phyloP scores from a whole-genome alignment of 192 early-diverging fungal genomes.

The Rhizophlyctis rosea region DNA sequence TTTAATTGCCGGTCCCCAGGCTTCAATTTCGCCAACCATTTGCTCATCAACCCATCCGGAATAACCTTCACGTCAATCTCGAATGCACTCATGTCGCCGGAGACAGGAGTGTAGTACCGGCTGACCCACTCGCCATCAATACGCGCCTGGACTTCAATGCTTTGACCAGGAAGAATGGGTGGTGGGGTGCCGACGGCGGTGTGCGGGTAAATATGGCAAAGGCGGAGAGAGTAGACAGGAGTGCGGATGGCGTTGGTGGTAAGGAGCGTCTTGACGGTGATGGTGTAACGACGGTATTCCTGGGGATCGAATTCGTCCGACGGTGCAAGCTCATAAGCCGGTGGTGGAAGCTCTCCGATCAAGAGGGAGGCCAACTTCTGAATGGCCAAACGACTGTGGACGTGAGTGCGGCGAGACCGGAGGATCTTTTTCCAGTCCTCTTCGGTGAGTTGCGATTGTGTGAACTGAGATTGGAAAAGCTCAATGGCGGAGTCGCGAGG shows the following conservation, averaged over 20 bases:
- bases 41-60: conserved; percentile 14
- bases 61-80: conserved; percentile 31
- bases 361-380: conserved; percentile 30
- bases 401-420: conserved; percentile 35
- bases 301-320: conserved; percentile 22
- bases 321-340: neutral
- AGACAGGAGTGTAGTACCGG: conserved; percentile 37
- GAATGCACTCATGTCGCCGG: conserved; percentile 27
- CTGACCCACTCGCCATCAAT: conserved; percentile 23
- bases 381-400: conserved; percentile 39
- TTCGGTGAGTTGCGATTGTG: conserved; percentile 18
- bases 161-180: conserved; percentile 38
- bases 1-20: conserved; percentile 41
- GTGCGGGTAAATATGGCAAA: conserved; percentile 41
- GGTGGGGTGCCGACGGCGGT: conserved; percentile 21
- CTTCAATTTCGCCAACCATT: conserved; percentile 31
- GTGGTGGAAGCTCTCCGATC: conserved; percentile 34
- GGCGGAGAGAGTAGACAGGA: conserved; percentile 28
- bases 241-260: neutral
- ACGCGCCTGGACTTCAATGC: conserved; percentile 36
- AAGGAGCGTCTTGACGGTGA: conserved; percentile 19
- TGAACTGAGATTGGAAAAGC: neutral
- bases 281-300: conserved; percentile 43
- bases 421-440: conserved; percentile 36
- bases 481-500: neutral